Conservation (phyloP, 176 grass and related monocot species). For the Avena sativa region DNA sequence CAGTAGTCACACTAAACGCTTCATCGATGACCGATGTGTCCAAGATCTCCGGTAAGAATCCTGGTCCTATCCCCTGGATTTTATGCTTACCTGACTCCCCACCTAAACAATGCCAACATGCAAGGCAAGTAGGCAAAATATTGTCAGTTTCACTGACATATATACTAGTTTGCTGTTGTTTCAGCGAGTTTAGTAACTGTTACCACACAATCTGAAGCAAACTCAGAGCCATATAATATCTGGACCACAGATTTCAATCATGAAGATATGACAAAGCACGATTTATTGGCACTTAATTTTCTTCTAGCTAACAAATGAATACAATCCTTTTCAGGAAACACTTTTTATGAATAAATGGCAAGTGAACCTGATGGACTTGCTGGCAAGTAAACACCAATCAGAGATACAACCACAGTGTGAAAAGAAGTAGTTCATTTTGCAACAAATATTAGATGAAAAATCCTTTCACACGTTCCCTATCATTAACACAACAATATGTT, state of each 20-base stretch:
- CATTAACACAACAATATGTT: neutral
- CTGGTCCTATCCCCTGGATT: slow-evolving; percentile 86
- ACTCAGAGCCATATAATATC: neutral
- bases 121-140: neutral
- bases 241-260: neutral
- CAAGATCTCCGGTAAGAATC: slow-evolving; percentile 65
- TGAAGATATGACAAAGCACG: neutral
- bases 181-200: neutral
- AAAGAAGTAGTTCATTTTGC: neutral
- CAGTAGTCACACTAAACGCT: slow-evolving; percentile 58
- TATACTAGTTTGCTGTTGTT: neutral
- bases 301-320: slow-evolving; percentile 7
- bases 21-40: slow-evolving; percentile 78
- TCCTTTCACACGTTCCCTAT: neutral
- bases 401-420: neutral
- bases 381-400: neutral
- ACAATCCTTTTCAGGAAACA: neutral
- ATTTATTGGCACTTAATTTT: neutral
- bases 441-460: neutral
- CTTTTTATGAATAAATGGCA: neutral
- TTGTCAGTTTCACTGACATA: neutral
- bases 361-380: neutral
- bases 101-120: slow-evolving; percentile 48
- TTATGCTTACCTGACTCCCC: slow-evolving; percentile 73
- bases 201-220: slow-evolving; percentile 10